Evolutionary conservation across 1,284 basidiomycete genomes (phyloP).

Genomic region (Mrakiaceae sp.): DNA sequence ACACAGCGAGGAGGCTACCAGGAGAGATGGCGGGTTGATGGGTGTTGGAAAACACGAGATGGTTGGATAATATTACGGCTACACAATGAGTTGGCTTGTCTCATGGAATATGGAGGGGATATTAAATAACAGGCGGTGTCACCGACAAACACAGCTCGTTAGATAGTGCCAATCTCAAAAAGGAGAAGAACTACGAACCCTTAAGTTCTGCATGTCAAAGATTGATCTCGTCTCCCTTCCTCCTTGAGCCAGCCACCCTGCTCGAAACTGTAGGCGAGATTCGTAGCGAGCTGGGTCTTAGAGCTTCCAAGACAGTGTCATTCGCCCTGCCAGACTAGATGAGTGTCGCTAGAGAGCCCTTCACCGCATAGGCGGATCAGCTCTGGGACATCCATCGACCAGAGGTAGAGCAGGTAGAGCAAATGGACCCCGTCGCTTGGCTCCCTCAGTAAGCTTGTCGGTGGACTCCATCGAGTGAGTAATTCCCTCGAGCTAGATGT

Average conservation of each 20-base stretch:
- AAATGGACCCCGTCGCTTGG: slow-evolving; percentile 24
- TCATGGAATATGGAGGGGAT: no score
- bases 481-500: slow-evolving; percentile 51
- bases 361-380: slow-evolving; percentile 35
- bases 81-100: no score
- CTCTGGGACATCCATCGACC: slow-evolving; percentile 45
- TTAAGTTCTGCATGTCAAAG: no score
- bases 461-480: slow-evolving; percentile 4
- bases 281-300: slow-evolving; percentile 54
- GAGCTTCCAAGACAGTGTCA: slow-evolving; percentile 52
- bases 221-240: slow-evolving; percentile 26
- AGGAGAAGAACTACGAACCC: no score
- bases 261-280: slow-evolving; percentile 51
- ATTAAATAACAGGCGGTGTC: no score
- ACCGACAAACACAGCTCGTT: no score
- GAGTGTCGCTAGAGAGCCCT: slow-evolving; percentile 38
- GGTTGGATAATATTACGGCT: slow-evolving; percentile 29
- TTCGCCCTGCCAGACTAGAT: slow-evolving; percentile 50
- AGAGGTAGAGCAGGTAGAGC: neutral
- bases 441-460: slow-evolving; percentile 30
- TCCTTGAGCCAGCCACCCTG: slow-evolving; percentile 36
- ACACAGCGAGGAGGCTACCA: slow-evolving; percentile 47
- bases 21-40: slow-evolving; percentile 46
- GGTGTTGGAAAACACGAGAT: slow-evolving; percentile 51
- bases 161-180: no score